These are phyloP conservation scores for Talaromyces nanjingensis DNA, from an alignment of 495 filamentous ascomycete species.

Conservation along the genomic window DNA sequence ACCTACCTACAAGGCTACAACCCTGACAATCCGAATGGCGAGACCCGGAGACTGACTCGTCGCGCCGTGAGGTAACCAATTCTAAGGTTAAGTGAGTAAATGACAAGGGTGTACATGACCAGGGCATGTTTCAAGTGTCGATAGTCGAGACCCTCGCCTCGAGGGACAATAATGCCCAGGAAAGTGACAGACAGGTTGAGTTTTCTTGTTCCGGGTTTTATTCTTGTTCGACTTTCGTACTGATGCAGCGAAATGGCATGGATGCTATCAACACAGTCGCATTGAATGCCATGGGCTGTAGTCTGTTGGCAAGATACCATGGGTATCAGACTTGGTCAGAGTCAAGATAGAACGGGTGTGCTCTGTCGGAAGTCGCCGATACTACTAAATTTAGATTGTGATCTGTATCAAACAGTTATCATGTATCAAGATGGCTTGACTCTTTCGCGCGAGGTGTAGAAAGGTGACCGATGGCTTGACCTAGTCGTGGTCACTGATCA, in stretches of 20 bases:
- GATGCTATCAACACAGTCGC: background rate
- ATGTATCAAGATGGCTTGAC: background rate
- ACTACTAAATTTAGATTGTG: background rate
- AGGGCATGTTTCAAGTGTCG: background rate
- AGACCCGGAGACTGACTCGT: background rate
- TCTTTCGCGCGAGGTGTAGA: background rate
- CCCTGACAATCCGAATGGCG: background rate
- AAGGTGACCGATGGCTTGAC: background rate
- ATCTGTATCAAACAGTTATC: background rate
- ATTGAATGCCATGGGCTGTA: background rate
- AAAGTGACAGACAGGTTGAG: background rate
- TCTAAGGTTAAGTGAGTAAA: background rate
- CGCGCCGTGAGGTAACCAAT: background rate
- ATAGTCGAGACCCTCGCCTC: too few relatives aligned
- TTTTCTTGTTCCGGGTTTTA: background rate
- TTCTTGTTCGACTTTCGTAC: background rate
- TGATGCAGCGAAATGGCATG: background rate
- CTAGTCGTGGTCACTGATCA: background rate
- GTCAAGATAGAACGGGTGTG: background rate
- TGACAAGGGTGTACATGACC: background rate
- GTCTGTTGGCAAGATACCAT: background rate
- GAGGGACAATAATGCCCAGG: background rate
- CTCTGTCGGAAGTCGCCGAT: background rate
- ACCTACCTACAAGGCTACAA: background rate
- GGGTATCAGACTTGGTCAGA: too few relatives aligned